Evolutionary conservation across 257 asterid species (phyloP).

Genomic region (Ilex aquifolium): DNA sequence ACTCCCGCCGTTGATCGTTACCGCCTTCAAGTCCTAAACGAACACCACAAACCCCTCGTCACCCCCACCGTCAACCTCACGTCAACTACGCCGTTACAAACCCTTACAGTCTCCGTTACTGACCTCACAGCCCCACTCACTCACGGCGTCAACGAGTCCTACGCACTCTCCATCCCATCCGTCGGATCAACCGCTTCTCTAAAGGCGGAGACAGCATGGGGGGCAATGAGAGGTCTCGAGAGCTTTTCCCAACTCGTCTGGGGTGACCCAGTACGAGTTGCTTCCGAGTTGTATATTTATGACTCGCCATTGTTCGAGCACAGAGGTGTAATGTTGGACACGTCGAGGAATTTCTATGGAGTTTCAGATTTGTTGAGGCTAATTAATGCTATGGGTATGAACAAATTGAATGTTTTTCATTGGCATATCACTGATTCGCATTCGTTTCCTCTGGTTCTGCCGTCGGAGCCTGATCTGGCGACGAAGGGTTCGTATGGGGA

Average conservation of each 20-base stretch:
- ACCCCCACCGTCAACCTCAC: slow-evolving; percentile 49
- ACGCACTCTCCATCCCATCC: slow-evolving; percentile 43
- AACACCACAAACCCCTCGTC: slow-evolving; percentile 46
- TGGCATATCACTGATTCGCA: slow-evolving; percentile 97
- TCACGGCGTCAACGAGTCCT: slow-evolving; percentile 85
- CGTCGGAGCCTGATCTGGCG: slow-evolving; percentile 77
- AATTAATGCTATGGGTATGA: slow-evolving; percentile 77
- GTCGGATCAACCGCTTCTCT: slow-evolving; percentile 32
- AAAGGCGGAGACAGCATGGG: slow-evolving; percentile 62
- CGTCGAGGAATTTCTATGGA: slow-evolving; percentile 67
- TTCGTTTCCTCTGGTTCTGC: slow-evolving; percentile 69
- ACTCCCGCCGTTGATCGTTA: slow-evolving; percentile 58
- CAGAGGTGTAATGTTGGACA: slow-evolving; percentile 77
- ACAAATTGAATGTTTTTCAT: slow-evolving; percentile 83
- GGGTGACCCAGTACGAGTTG: slow-evolving; percentile 38
- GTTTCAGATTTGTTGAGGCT: slow-evolving; percentile 60
- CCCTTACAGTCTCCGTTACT: slow-evolving; percentile 36
- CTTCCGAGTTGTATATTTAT: slow-evolving; percentile 42
- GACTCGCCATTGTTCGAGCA: slow-evolving; percentile 67
- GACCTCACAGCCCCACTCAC: slow-evolving; percentile 37
- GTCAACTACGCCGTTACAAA: slow-evolving; percentile 32
- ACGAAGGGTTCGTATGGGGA: slow-evolving; percentile 65
- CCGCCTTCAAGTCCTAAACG: slow-evolving; percentile 32
- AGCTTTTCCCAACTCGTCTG: slow-evolving; percentile 77
- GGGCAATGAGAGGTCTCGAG: slow-evolving; percentile 91